Evolutionary conservation across 495 filamentous ascomycete genomes (phyloP).

Genomic region (Xylaria sp.): DNA sequence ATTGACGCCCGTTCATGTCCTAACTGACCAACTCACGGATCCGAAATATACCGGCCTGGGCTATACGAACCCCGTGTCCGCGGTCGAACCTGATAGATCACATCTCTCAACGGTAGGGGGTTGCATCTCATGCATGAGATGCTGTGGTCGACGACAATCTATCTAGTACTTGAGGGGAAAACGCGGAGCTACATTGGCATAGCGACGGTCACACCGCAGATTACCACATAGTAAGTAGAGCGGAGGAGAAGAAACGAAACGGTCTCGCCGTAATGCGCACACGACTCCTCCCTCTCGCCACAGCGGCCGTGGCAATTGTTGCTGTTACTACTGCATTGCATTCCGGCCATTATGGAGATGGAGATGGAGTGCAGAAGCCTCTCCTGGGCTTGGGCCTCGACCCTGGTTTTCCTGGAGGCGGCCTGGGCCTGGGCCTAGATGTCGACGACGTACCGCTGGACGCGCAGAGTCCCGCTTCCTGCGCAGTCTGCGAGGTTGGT

Average conservation of each 20-base stretch:
- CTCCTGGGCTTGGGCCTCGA: neutral
- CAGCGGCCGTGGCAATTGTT: neutral
- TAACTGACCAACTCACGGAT: neutral
- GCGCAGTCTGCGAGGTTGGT: slow-evolving; percentile 56
- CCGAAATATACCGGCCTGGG: neutral
- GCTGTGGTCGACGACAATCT: neutral
- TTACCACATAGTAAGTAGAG: slow-evolving; percentile 8
- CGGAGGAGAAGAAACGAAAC: neutral
- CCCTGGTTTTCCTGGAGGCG: slow-evolving; percentile 11
- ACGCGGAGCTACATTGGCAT: slow-evolving; percentile 11
- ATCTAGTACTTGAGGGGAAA: neutral
- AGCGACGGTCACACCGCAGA: slow-evolving; percentile 21
- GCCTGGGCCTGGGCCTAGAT: too few species aligned
- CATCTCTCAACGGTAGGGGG: slow-evolving; percentile 4
- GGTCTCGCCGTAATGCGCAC: slow-evolving; percentile 14
- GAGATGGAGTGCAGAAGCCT: slow-evolving; percentile 10
- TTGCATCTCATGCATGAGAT: slow-evolving; percentile 5
- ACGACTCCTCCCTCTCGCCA: slow-evolving; percentile 16
- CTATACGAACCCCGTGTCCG: slow-evolving; percentile 4
- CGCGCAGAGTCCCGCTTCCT: slow-evolving; percentile 53
- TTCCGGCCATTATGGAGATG: too few species aligned
- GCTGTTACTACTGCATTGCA: neutral
- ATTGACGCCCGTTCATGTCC: neutral
- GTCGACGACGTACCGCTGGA: slow-evolving; percentile 42
- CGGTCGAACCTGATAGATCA: neutral